Evolutionary conservation across 495 filamentous ascomycete species (phyloP).

Genomic region (Penicillium paradoxum): DNA sequence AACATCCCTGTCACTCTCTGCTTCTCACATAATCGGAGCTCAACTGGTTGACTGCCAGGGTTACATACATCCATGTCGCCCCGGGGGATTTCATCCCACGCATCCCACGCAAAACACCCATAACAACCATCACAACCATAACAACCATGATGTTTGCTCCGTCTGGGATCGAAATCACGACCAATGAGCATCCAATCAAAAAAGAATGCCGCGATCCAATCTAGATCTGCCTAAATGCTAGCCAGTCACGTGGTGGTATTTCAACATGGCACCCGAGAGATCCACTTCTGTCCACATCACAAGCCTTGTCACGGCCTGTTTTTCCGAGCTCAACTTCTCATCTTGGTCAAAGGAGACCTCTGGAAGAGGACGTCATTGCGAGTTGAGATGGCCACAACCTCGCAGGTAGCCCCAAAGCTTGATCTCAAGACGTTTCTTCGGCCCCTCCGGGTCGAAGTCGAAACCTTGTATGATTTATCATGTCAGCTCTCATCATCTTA

Average conservation of each 20-base stretch:
- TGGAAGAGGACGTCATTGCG: background rate
- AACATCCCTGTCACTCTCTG: too few relatives aligned
- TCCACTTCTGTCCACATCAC: background rate
- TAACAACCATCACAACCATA: too few relatives aligned
- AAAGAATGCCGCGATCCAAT: background rate
- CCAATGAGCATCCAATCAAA: background rate
- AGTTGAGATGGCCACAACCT: background rate
- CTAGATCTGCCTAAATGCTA: background rate
- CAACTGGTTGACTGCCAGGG: too few relatives aligned
- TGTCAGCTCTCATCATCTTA: conserved; percentile 52
- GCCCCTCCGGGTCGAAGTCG: conserved; percentile 22
- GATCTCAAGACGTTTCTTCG: conserved; percentile 17
- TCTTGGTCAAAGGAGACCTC: background rate
- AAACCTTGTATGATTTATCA: conserved; percentile 50
- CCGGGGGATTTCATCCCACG: too few relatives aligned
- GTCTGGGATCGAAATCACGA: background rate
- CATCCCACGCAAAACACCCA: too few relatives aligned
- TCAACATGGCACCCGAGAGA: background rate
- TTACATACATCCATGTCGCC: too few relatives aligned
- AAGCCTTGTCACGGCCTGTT: background rate
- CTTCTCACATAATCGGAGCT: too few relatives aligned
- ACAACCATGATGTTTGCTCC: too few relatives aligned
- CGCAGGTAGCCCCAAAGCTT: background rate
- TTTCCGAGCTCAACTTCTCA: background rate
- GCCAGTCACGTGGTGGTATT: conserved; percentile 7